phyloP scores from a whole-genome alignment of 805 yeast genomes.

The Wickerhamiella kazuoi region DNA sequence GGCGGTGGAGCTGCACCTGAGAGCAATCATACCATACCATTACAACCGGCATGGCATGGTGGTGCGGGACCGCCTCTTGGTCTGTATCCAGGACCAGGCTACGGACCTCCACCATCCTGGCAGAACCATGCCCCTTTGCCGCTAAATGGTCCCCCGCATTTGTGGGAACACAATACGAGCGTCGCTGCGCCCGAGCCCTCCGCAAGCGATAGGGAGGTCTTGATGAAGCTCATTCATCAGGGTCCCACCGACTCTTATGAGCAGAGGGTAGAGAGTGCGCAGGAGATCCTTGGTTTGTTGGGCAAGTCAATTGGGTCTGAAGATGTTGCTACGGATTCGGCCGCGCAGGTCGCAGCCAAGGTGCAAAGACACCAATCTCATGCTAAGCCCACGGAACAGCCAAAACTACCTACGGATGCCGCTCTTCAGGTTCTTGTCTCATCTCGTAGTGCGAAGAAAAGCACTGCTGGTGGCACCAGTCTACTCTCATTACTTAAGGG shows the following conservation, averaged over 20 bases:
- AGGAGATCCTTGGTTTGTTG: slow-evolving; percentile 18
- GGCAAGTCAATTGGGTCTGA: slow-evolving; percentile 11
- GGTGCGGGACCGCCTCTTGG: too few relatives aligned
- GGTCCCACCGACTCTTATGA: slow-evolving; percentile 7
- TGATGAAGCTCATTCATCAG: slow-evolving; percentile 13
- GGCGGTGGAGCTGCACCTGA: too few relatives aligned
- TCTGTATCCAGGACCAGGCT: too few relatives aligned
- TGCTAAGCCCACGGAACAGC: background rate
- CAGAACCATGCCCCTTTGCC: too few relatives aligned
- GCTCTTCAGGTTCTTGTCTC: slow-evolving; percentile 12
- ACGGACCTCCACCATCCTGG: too few relatives aligned
- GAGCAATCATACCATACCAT: too few relatives aligned
- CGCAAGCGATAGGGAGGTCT: slow-evolving; percentile 14
- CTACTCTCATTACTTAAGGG: background rate
- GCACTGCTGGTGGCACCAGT: background rate
- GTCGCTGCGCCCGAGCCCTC: too few relatives aligned
- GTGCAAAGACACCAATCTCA: background rate
- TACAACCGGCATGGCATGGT: too few relatives aligned
- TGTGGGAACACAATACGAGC: too few relatives aligned
- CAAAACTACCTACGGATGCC: slow-evolving; percentile 12
- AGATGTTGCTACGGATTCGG: slow-evolving; percentile 1
- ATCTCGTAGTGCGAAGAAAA: slow-evolving; percentile 4
- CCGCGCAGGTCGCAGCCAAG: background rate
- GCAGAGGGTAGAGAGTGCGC: slow-evolving; percentile 16
- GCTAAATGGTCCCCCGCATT: too few relatives aligned